Evolutionary conservation across 2,329 filamentous ascomycete species (phyloP), one percentile per base, ranked within the genome.

Genomic region (Cordyceps pruinosa): DNA sequence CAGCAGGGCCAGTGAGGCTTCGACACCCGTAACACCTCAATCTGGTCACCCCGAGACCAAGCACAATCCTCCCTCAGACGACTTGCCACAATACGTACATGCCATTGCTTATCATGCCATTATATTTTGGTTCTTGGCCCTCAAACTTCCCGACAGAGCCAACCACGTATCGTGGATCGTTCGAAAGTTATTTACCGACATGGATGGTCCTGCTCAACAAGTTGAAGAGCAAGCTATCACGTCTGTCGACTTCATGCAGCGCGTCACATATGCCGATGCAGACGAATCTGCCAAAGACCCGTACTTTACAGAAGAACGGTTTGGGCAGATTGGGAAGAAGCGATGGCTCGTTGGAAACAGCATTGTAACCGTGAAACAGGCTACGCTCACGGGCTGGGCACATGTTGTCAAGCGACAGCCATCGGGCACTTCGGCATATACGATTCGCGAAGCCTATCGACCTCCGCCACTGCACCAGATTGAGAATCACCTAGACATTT

Each of bases 61-160:
- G 4, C 65, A 66, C 28, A 60, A 65, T 9, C 66, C 62, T 48
- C 66, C 67, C 4, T 70, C 85, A 8, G 88, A 94, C 60, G 90
- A 94, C 62, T 78, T 96, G 50, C 91, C 92, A 5, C 89, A 94
- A 70, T 99, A 99, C 69, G 90, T 99, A 26, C 94, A 95, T 70
- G 89, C 91, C 2, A 77, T 97, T 53, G 93, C 93, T 9, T 96
- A 96, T 68, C 92, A 97, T 69, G 90, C 96, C 64, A 92, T 99
- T 62, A 88, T 91, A 2, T 97, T 96, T 68, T 99, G 94, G 94
- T 99, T 97, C 69, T 79, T 99, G 63, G 89, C 91, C 1, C 71
- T 99, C 64, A 93, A 90, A 66, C 80, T 96, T 52, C 83, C 87
- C 37, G 91, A 97, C 68, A 86, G 94, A 51, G 83, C 87, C 34